Evolutionary conservation across 1,284 basidiomycete genomes (phyloP).

Genomic region (Ganoderma meredithae): DNA sequence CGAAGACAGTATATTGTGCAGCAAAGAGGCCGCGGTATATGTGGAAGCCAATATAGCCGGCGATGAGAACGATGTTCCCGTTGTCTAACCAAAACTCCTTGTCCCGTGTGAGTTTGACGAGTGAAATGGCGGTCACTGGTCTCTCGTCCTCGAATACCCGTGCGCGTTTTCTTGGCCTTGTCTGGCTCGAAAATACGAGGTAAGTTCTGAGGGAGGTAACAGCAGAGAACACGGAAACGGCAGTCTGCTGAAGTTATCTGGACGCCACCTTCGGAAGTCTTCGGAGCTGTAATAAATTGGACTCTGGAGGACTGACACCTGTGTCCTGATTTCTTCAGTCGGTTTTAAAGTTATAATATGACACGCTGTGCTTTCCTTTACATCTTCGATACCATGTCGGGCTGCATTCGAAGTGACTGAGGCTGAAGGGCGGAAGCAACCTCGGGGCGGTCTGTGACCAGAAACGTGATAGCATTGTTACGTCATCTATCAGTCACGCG

Average conservation of each 20-base stretch:
- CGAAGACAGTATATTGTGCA: slow-evolving; percentile 76
- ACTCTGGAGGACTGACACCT: too few species aligned
- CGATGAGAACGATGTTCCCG: slow-evolving; percentile 70
- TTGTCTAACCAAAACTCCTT: slow-evolving; percentile 72
- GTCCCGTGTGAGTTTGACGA: neutral
- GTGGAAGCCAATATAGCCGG: slow-evolving; percentile 64
- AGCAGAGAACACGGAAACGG: neutral
- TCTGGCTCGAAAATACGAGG: neutral
- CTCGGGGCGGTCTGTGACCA: neutral
- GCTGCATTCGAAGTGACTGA: neutral
- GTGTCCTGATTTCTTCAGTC: neutral
- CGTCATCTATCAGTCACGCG: neutral
- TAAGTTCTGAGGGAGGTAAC: neutral
- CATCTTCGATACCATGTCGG: neutral
- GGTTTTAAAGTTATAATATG: neutral
- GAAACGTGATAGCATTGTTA: neutral
- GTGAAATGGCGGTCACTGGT: neutral
- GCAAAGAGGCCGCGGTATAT: slow-evolving; percentile 74
- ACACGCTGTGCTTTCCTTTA: neutral
- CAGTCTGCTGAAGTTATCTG: neutral
- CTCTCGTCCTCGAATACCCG: neutral
- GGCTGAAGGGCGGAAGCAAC: neutral
- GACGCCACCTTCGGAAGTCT: too few species aligned
- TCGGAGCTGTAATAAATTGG: too few species aligned
- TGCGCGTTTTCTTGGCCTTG: neutral